Percentiles rank a stretch among this genome's conserved stretches.
These are phyloP conservation scores for Cystobasidium pallidum DNA, from an alignment of 1,284 basidiomycete genomes.

Conservation along the genomic window DNA sequence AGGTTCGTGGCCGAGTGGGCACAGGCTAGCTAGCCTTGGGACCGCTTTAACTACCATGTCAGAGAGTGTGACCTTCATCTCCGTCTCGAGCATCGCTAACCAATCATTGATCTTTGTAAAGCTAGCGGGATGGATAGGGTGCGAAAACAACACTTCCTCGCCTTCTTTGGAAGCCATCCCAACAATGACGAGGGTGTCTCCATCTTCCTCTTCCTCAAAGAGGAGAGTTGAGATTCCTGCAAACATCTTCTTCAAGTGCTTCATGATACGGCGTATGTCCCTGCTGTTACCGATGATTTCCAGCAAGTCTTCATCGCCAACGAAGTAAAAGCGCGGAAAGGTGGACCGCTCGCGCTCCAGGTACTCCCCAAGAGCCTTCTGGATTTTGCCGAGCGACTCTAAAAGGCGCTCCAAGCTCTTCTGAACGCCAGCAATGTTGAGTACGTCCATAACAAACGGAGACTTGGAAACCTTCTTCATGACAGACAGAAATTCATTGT, in stretches of 20 bases:
- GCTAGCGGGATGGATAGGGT: conserved; percentile 84
- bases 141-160: conserved; percentile 83
- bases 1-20: conserved; percentile 63
- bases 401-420: conserved; percentile 96
- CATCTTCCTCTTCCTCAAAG: conserved; percentile 67
- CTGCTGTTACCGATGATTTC: conserved; percentile 99
- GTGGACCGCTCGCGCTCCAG: conserved; percentile 94
- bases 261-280: conserved; percentile 95
- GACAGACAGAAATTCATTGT: conserved; percentile 94
- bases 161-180: conserved; percentile 94
- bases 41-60: conserved; percentile 76
- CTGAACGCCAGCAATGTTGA: conserved; percentile 94
- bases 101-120: conserved; percentile 99
- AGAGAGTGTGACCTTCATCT: conserved; percentile 92
- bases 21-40: conserved; percentile 77
- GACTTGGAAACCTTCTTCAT: conserved; percentile 99
- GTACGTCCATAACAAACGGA: conserved; percentile 93
- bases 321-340: conserved; percentile 99
- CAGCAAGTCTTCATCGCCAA: conserved; percentile 96
- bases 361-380: conserved; percentile 98
- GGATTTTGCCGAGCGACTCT: conserved; percentile 95
- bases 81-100: conserved; percentile 87
- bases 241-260: conserved; percentile 99
- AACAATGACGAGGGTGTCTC: conserved; percentile 80
- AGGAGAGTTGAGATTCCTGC: conserved; percentile 89